phyloP scores from a whole-genome alignment of 192 early-diverging fungal genomes.

The Rhizophagus sp. region DNA sequence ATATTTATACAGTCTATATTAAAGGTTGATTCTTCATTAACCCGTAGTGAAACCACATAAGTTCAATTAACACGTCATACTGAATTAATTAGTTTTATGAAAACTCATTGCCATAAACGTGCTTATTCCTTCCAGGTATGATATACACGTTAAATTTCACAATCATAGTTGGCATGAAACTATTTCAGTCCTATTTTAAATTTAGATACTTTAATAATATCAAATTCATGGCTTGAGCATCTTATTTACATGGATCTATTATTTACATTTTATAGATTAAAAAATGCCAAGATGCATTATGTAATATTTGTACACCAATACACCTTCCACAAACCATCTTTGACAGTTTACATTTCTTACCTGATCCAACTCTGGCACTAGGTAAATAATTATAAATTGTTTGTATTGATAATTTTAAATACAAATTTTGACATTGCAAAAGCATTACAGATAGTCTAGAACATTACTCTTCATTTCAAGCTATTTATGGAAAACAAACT shows the following conservation, averaged over 20 bases:
- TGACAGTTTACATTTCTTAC: neutral
- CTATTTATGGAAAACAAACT: neutral
- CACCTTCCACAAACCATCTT: neutral
- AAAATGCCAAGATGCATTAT: neutral
- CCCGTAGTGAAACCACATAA: neutral
- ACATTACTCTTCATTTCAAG: neutral
- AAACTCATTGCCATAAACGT: neutral
- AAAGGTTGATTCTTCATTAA: neutral
- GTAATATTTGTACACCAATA: neutral
- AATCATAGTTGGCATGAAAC: too few relatives aligned
- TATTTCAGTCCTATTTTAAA: too few relatives aligned
- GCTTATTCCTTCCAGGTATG: neutral
- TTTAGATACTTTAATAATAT: too few relatives aligned
- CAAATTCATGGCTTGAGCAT: too few relatives aligned
- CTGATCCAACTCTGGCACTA: neutral
- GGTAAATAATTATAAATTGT: neutral
- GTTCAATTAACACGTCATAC: neutral
- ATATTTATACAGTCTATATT: neutral
- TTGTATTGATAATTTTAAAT: neutral
- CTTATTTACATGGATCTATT: too few relatives aligned
- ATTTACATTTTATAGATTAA: neutral
- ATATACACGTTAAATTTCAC: too few relatives aligned
- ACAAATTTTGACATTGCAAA: too few relatives aligned
- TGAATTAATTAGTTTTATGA: neutral
- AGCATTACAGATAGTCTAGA: neutral